phyloP scores from a whole-genome alignment of 805 yeast genomes.

The Schizosaccharomyces japonicus region DNA sequence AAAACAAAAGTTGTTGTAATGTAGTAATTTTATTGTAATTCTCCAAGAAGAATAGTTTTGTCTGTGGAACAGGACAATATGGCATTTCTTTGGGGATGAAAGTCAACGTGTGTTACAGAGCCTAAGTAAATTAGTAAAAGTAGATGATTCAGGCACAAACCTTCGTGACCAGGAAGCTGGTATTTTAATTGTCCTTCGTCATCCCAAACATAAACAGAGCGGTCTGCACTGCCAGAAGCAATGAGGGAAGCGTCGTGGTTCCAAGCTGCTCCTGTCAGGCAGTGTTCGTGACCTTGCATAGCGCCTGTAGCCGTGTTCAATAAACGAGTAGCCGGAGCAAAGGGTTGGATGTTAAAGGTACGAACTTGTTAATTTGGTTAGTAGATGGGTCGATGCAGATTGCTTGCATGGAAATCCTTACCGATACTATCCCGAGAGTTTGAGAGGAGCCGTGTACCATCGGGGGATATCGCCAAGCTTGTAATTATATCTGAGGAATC shows the following conservation, averaged over 20 bases:
- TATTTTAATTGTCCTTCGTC: conserved; percentile 23
- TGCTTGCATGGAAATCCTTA: not conserved
- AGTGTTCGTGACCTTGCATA: conserved; percentile 26
- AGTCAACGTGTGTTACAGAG: conserved; percentile 24
- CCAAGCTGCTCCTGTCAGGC: conserved; percentile 27
- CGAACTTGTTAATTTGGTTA: conserved; percentile 32
- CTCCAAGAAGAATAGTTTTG: conserved; percentile 11
- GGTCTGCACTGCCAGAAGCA: conserved; percentile 41
- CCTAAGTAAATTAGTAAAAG: conserved; percentile 23
- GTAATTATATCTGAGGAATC: conserved; percentile 30
- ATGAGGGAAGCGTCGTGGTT: conserved; percentile 18
- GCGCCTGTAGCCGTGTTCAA: conserved; percentile 8
- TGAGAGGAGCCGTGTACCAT: conserved; percentile 14
- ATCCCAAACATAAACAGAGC: conserved; percentile 37
- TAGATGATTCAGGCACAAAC: conserved; percentile 35
- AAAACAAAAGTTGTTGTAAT: no score
- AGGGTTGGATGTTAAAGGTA: conserved; percentile 30
- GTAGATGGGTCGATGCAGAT: conserved; percentile 24
- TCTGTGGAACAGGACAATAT: conserved; percentile 10
- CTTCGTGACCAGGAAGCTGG: conserved; percentile 39
- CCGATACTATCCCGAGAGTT: conserved; percentile 7
- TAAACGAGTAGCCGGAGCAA: conserved; percentile 12
- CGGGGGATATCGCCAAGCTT: conserved; percentile 26
- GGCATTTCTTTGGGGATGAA: conserved; percentile 32
- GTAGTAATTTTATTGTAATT: conserved; percentile 5